phyloP scores from a whole-genome alignment of 805 yeast species.

The Lipomyces lipofer region DNA sequence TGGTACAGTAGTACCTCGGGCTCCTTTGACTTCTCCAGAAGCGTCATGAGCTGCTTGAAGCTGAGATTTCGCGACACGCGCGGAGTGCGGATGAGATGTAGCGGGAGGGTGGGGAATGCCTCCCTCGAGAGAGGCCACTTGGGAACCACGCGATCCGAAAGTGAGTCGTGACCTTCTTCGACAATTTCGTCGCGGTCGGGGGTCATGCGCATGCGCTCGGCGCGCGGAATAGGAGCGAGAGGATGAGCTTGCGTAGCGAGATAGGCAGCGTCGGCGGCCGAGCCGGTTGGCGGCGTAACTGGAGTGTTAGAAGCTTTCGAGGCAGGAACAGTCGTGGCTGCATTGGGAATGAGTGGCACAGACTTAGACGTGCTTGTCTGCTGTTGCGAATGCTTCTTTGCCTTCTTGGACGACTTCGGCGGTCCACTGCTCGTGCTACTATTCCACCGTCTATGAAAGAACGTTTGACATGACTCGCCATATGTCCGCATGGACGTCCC shows the following conservation, averaged over 20 bases:
- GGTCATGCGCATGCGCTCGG: constrained; percentile 24
- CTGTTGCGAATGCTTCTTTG: background rate
- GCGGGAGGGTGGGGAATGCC: constrained; percentile 30
- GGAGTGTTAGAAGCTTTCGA: background rate
- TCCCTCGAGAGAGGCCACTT: constrained; percentile 33
- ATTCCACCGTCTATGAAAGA: too few relatives aligned
- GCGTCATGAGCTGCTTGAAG: constrained; percentile 62
- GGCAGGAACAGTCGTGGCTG: background rate
- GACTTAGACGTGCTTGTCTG: background rate
- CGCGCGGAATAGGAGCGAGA: constrained; percentile 15
- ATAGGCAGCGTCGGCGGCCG: constrained; percentile 16
- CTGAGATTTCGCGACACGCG: constrained; percentile 58
- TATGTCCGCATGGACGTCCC: too few relatives aligned
- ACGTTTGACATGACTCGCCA: too few relatives aligned
- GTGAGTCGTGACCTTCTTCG: constrained; percentile 20
- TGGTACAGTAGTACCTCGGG: constrained; percentile 75
- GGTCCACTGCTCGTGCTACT: too few relatives aligned
- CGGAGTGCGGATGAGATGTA: constrained; percentile 51
- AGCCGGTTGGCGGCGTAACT: background rate
- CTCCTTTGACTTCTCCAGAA: constrained; percentile 52
- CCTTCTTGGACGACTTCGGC: too few relatives aligned
- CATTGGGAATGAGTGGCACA: background rate
- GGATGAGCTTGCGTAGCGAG: constrained; percentile 6
- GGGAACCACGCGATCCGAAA: constrained; percentile 30
- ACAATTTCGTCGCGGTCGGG: constrained; percentile 30